These are phyloP conservation scores for grape (Vitis vinifera) DNA, from an alignment of 164 flowering plant genomes.

Conservation along the genomic window ASM3070453v1 NC_081815.1:500001-500500, in stretches of 20 bases:
- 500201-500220: conserved; percentile 59
- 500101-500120: conserved; percentile 44
- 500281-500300: too few species aligned
- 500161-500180: conserved; percentile 54
- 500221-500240: conserved; percentile 11
- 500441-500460: too few species aligned
- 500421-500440: too few species aligned
- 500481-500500: too few species aligned
- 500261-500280: not conserved
- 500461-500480: too few species aligned
- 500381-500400: too few species aligned
- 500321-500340: too few species aligned
- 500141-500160: conserved; percentile 49
- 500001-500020: conserved; percentile 88
- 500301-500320: too few species aligned
- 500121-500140: conserved; percentile 60
- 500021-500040: conserved; percentile 58
- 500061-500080: conserved; percentile 42
- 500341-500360: too few species aligned
- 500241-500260: not conserved
- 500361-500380: too few species aligned
- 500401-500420: too few species aligned
- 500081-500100: conserved; percentile 40
- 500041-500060: conserved; percentile 54
- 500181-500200: conserved; percentile 71